Base-by-base conservation (phyloP, 2,329 filamentous ascomycete species). In the Akanthomyces uredinophilus region DNA sequence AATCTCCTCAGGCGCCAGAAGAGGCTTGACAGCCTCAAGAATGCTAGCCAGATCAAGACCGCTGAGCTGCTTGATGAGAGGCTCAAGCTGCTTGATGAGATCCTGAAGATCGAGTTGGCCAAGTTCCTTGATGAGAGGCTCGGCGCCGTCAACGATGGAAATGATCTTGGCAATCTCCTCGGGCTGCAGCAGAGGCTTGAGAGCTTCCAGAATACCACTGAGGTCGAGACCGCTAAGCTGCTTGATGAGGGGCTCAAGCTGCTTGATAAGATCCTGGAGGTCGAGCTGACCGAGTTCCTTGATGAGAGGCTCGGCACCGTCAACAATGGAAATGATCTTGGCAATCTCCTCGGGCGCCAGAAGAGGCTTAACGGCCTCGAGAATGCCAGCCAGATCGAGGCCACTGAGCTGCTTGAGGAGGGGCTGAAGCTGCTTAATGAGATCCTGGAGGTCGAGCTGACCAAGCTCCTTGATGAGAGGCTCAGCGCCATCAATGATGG, bases 401-500 rank as follows among this genome's bases (percentile, higher is more conserved):
- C 72, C 65, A 1, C 60, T 29, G 3, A 73, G 49, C 2, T 68
- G 64, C 6, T 68, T 66, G 13, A 73, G 62, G 35, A 74, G 66
- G 65, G 58, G 68, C 13, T 61, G 61, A 6, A 68, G 63, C 0
- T 65, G 64, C 2, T 72, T 66, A 4, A 77, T 63, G 1, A 77
- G 63, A 4, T 69, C 69, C 49, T 70, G 65, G 0, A 79, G 66
- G 29, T 78, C 72, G 5, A 78, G 67, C 51, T 74, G 70, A 47
- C 70, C 60, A 1, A 74, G 43, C 5, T 66, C 66, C 1, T 72
- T 66, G 1, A 73, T 66, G 3, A 70, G 59, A 2, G 67, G 70
- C 18, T 64, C 68, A 4, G 65, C 68, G 18, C 66, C 68, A n/a
- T 54, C 29, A 60, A 66, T 41, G 32, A 66, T 56, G 35, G 61